These are phyloP conservation scores for Phytophthora melonis DNA, from an alignment of 352 stramenopile genomes.

Conservation along the genomic window DNA sequence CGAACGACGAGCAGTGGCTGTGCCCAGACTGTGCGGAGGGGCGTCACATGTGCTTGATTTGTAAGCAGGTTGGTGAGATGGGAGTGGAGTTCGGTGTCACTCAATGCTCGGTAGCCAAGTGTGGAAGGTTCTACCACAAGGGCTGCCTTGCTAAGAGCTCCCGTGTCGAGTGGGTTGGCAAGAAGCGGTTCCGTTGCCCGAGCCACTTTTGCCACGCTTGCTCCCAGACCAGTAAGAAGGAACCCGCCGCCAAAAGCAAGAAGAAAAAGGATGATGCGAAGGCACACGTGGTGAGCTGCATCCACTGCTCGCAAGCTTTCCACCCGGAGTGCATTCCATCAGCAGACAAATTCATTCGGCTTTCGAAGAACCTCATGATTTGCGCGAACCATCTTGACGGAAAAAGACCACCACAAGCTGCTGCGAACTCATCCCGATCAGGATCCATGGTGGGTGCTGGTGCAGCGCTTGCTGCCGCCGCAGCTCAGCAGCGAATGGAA, in stretches of 20 bases:
- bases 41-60: constrained; percentile 94
- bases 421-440: constrained; percentile 16
- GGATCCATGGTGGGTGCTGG: constrained; percentile 15
- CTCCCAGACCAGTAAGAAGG: constrained; percentile 31
- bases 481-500: constrained; percentile 37
- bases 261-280: constrained; percentile 33
- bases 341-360: constrained; percentile 78
- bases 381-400: constrained; percentile 83
- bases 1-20: constrained; percentile 90
- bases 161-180: constrained; percentile 88
- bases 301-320: constrained; percentile 88
- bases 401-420: constrained; percentile 38
- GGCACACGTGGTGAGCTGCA: constrained; percentile 74
- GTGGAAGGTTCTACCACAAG: constrained; percentile 94
- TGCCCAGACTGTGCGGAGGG: constrained; percentile 91
- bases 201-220: constrained; percentile 92
- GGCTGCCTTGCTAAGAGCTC: constrained; percentile 79
- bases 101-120: constrained; percentile 92
- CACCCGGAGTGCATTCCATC: constrained; percentile 85
- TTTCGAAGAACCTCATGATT: constrained; percentile 91
- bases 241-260: constrained; percentile 49
- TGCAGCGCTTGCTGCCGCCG: constrained; percentile 27
- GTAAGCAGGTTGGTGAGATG: constrained; percentile 92
- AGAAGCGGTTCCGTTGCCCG: constrained; percentile 91
- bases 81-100: constrained; percentile 90